A percentile compares a stretch with the other conserved stretches of the same genome.
phyloP scores from a whole-genome alignment of 176 grass and related monocot genomes.

The Phragmites australis region DNA sequence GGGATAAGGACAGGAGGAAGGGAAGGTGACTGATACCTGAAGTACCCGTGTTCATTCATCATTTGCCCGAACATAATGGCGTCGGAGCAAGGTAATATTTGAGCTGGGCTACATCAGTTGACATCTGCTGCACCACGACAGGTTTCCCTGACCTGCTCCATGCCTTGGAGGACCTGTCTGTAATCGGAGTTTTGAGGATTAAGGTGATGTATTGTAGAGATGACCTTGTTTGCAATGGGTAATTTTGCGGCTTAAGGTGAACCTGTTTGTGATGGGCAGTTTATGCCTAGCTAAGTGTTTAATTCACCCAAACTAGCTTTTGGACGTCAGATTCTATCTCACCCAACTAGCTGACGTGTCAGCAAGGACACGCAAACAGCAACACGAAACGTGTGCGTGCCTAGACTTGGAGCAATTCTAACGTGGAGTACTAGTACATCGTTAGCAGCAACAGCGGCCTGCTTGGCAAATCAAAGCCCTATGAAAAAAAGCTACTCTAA shows the following conservation, averaged over 20 bases:
- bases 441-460: background rate
- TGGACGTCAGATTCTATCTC: background rate
- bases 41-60: background rate
- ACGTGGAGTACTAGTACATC: background rate
- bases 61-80: constrained; percentile 6
- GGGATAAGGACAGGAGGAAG: constrained; percentile 78
- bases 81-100: background rate
- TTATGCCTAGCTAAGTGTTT: background rate
- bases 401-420: background rate
- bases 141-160: background rate
- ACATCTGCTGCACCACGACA: background rate
- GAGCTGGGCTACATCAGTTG: background rate
- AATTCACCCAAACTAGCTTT: too few species aligned
- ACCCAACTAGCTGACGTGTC: background rate
- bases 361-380: background rate
- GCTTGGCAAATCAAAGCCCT: too few species aligned
- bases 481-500: too few species aligned
- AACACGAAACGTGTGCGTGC: background rate
- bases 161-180: background rate
- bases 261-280: background rate
- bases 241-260: constrained; percentile 12
- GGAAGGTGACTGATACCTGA: constrained; percentile 43
- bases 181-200: constrained; percentile 11
- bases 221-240: constrained; percentile 8
- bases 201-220: constrained; percentile 1